Conservation (phyloP, 1,284 basidiomycete species). For the Fomitopsis pinicola region DNA sequence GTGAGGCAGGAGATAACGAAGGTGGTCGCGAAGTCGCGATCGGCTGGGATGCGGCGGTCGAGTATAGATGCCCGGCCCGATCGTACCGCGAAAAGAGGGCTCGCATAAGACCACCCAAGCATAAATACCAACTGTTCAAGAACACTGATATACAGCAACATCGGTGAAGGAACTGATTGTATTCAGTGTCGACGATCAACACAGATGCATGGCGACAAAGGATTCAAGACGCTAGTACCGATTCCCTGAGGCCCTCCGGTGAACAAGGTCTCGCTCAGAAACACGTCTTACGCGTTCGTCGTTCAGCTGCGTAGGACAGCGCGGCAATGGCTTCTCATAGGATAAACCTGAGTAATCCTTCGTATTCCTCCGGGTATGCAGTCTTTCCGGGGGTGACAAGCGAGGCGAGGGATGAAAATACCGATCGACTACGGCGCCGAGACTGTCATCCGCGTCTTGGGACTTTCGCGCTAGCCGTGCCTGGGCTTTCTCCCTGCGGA, state of each 20-base stretch:
- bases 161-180: too few relatives aligned
- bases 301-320: conserved; percentile 10
- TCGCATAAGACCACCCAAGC: too few relatives aligned
- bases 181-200: too few relatives aligned
- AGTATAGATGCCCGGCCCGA: too few relatives aligned
- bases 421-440: conserved; percentile 16
- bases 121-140: too few relatives aligned
- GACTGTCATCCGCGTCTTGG: conserved; percentile 1
- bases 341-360: neutral
- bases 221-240: neutral
- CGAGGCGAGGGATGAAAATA: conserved; percentile 18
- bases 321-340: conserved; percentile 8
- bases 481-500: neutral
- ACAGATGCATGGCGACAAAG: too few relatives aligned
- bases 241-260: neutral
- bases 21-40: too few relatives aligned
- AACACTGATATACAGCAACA: too few relatives aligned
- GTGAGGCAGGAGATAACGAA: too few relatives aligned
- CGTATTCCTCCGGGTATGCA: conserved; percentile 15
- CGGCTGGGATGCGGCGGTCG: too few relatives aligned
- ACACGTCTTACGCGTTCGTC: conserved; percentile 15
- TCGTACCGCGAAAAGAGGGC: too few relatives aligned
- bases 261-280: neutral
- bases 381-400: conserved; percentile 11
- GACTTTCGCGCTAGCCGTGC: neutral